These are phyloP conservation scores for Tolypocladium album DNA, from an alignment of 2,329 filamentous ascomycete species.

Conservation along the genomic window DNA sequence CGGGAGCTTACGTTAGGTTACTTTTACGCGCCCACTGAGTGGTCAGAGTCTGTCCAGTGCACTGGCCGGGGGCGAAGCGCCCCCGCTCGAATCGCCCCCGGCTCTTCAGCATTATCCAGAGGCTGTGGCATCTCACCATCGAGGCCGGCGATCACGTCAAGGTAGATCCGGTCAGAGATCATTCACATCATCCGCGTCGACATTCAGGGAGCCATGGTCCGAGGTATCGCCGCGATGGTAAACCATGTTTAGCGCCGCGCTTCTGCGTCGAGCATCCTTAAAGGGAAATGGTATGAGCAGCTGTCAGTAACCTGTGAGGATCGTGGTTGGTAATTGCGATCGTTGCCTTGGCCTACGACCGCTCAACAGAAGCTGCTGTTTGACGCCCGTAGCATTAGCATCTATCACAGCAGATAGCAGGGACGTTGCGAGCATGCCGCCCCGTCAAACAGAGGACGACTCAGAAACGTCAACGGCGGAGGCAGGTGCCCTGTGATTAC, in stretches of 20 bases:
- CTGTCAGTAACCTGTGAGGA: too few species aligned
- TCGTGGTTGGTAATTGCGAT: neutral
- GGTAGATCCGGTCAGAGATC: neutral
- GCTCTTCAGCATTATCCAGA: neutral
- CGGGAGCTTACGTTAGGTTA: neutral
- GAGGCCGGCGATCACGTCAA: neutral
- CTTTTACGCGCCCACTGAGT: neutral
- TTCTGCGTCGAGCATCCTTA: neutral
- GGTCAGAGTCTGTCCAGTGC: neutral
- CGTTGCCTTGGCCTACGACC: neutral
- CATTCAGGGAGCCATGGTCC: neutral
- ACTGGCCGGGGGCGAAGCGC: too few species aligned
- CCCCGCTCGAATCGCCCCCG: neutral
- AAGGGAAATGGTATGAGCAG: too few species aligned
- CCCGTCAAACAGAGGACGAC: neutral
- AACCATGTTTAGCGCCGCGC: neutral
- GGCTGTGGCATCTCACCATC: neutral
- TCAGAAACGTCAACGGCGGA: neutral
- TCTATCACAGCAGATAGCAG: neutral
- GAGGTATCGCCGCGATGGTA: neutral
- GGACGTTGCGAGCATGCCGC: too few species aligned
- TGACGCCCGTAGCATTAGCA: neutral
- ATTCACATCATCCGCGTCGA: neutral
- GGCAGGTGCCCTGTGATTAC: neutral
- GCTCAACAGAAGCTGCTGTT: neutral